Evolutionary conservation across 1,284 basidiomycete species (phyloP), one percentile per base, ranked within the genome.

Genomic region (Rhodotorula sp.): DNA sequence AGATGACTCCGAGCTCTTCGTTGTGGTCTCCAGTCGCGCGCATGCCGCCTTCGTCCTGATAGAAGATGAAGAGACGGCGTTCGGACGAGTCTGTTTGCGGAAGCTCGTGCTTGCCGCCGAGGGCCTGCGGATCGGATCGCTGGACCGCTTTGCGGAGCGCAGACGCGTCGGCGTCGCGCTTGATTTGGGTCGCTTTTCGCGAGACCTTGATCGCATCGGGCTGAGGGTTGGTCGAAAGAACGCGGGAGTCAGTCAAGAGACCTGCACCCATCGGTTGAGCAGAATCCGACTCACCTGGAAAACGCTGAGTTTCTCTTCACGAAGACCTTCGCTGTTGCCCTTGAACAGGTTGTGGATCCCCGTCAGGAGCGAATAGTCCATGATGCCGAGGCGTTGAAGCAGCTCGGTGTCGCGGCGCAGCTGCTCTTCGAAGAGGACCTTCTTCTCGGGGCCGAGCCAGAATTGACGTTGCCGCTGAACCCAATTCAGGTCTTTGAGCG

Each of bases 401-500:
- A 98, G 88, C 81, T 90, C 91, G 57, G 90, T 87, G 79, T 99
- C 97, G 61, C 93, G 84, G 68, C 90, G 84, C 47, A 99, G 83
- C 83, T 99, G 96, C 80, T 95, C 94, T 18, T 90, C 89, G 79
- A 99, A 85, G 47, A 97, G 82, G 2, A 92, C 92, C 58, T 91
- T 85, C 83, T 98, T 99, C 84, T 96, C 93, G 0, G 96, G 96
- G 0, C 96, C 96, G 31, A 98, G 83, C 81, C 96, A 91, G 68
- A 99, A 85, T 78, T 83, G 86, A 77, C 90, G 89, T 16, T 85
- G 84, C 10, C 93, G 85, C 71, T 91, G 88, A 71, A 98, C 91
- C 95, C 96, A 99, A 81, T 99, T 99, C 76, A 95, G 83, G 81
- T 99, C 96, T 83, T 99, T 99, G 74, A 98, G 83, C 48, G 95